Base-by-base conservation (phyloP, 2,329 filamentous ascomycete species). In the Aspergillus ustus region DNA sequence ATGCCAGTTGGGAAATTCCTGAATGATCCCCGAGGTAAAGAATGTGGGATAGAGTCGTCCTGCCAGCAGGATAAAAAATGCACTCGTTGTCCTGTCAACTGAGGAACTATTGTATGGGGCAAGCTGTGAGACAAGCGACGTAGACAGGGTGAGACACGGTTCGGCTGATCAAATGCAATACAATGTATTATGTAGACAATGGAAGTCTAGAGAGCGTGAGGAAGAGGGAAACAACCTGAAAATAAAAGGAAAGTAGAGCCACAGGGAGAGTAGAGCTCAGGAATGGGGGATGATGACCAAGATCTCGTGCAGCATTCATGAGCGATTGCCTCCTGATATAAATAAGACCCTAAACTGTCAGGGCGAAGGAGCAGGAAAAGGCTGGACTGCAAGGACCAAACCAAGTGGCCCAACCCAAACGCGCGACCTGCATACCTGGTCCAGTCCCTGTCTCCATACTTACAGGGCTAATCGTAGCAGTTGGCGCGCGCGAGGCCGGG, bases 51-150 rank as follows among this genome's bases (percentile, higher is more conserved):
- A 55, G 54, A 57, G 48, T 52, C 58, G 59, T 67, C 70, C 68
- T 66, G 64, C 75, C 74, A 71, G 75, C 74, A 75, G 70, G 68
- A 68, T 52, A 61, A 61, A 61, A 59, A 63, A 63, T 65, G 63
- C 37, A 25, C 17, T 58, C 37, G 61, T 63, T 65, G 61, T 65
- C 61, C 52, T 61, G 63, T 65, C 51, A 66, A 66, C 61, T 64
- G 49, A 54, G 11, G 46, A 43, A 45, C 51, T 49, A 40, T 64
- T 50, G 45, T 59, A 52, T 57, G 52, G 50, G 29, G 43, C 51
- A 51, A 59, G 53, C 25, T 56, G 49, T 64, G 63, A 65, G 63
- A 65, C 63, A 63, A 60, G 59, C 63, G 44, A 48, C 52, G 57
- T 54, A 25, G 58, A 56, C 40, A 51, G 51, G 43, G 48, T 52